Percentiles rank a stretch among this genome's conserved stretches.
phyloP scores from a whole-genome alignment of 495 filamentous ascomycete species.

The Rhypophila decipiens region DNA sequence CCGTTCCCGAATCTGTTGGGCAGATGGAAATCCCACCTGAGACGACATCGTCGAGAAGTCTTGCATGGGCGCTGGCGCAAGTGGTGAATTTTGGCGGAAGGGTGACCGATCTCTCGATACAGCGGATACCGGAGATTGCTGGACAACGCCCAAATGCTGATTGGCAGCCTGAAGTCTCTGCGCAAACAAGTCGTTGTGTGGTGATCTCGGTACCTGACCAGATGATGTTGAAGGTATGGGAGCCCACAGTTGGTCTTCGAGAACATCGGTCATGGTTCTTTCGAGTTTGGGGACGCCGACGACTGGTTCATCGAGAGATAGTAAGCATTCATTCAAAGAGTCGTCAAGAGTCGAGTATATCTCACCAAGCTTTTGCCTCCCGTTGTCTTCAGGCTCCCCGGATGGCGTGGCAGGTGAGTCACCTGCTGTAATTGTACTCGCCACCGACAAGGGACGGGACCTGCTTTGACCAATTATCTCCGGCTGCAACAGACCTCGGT shows the following conservation, averaged over 20 bases:
- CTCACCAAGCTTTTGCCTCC: constrained; percentile 44
- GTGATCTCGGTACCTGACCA: constrained; percentile 43
- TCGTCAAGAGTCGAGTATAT: constrained; percentile 37
- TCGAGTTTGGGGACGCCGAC: constrained; percentile 69
- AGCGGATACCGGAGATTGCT: constrained; percentile 33
- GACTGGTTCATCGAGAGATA: constrained; percentile 36
- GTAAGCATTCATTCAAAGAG: constrained; percentile 43
- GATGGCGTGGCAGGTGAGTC: constrained; percentile 52
- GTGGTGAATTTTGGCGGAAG: constrained; percentile 71
- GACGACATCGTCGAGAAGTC: constrained; percentile 33
- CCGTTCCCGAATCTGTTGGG: constrained; percentile 53
- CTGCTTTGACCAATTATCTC: constrained; percentile 28
- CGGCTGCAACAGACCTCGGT: constrained; percentile 30
- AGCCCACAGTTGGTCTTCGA: constrained; percentile 79
- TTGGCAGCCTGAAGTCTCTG: constrained; percentile 74
- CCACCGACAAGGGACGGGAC: constrained; percentile 41
- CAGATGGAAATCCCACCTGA: constrained; percentile 45
- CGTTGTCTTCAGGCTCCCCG: constrained; percentile 39
- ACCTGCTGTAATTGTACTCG: constrained; percentile 42
- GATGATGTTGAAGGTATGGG: constrained; percentile 52
- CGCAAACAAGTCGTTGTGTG: constrained; percentile 58
- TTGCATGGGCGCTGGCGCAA: constrained; percentile 43
- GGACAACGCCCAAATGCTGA: constrained; percentile 54
- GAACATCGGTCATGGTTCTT: constrained; percentile 79
- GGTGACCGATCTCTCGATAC: constrained; percentile 70